A percentile compares a stretch with the other conserved stretches of the same genome.
Evolutionary conservation across 2,329 filamentous ascomycete species (phyloP).

Genomic region (Chaetomiaceae sp.): DNA sequence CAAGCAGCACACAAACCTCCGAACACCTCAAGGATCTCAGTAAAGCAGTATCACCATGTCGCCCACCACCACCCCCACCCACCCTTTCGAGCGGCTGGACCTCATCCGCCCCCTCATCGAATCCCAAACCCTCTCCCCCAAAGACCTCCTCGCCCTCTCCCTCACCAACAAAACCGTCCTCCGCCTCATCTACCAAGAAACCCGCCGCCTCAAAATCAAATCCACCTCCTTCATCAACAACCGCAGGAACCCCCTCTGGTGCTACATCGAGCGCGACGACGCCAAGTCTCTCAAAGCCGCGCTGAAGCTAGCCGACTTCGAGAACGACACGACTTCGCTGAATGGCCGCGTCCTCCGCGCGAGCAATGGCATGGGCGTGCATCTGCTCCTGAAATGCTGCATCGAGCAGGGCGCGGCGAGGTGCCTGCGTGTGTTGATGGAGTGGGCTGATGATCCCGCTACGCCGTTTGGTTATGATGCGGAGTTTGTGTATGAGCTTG

Average conservation of each 20-base stretch:
- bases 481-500: not conserved
- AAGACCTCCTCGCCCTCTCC: not conserved
- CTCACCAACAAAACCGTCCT: not conserved
- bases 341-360: not conserved
- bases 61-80: not conserved
- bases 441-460: not conserved
- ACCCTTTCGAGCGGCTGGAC: not conserved
- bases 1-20: too few species aligned
- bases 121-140: not conserved
- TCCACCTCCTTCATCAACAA: not conserved
- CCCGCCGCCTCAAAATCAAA: not conserved
- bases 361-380: not conserved
- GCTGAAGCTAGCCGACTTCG: conserved; percentile 5
- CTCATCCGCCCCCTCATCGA: not conserved
- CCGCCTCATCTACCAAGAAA: not conserved
- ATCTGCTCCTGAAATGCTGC: conserved; percentile 1
- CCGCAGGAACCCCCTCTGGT: not conserved
- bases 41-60: not conserved
- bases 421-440: not conserved
- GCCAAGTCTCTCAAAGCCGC: not conserved
- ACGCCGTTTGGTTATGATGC: not conserved
- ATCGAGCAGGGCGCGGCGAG: not conserved
- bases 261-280: not conserved
- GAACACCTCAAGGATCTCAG: too few species aligned
- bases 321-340: not conserved